Percentiles rank a stretch among this genome's conserved stretches.
These are phyloP conservation scores for Penicillium pancosmium DNA, from an alignment of 495 filamentous ascomycete genomes.

Conservation along the genomic window DNA sequence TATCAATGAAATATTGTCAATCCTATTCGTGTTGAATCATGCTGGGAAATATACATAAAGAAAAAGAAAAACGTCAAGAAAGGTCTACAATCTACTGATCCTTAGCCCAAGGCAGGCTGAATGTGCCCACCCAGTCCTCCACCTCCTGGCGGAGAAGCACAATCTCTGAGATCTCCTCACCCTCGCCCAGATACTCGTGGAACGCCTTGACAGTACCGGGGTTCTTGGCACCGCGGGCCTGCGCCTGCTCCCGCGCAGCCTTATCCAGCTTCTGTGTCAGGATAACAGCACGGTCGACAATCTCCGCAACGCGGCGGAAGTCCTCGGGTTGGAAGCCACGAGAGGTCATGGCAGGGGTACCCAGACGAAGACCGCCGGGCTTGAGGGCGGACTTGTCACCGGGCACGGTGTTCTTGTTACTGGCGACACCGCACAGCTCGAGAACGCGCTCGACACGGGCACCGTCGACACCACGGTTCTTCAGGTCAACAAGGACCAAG, in stretches of 20 bases:
- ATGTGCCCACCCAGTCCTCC: constrained; percentile 93
- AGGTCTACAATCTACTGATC: constrained; percentile 36
- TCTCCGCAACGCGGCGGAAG: constrained; percentile 86
- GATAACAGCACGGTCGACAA: constrained; percentile 87
- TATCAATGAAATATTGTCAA: background rate
- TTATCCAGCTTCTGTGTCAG: constrained; percentile 86
- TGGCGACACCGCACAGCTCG: constrained; percentile 91
- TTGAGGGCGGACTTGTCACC: constrained; percentile 92
- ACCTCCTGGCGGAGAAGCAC: constrained; percentile 86
- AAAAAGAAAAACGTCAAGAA: constrained; percentile 11
- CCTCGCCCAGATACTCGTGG: constrained; percentile 77
- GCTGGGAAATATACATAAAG: constrained; percentile 30
- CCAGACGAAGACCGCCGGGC: constrained; percentile 88
- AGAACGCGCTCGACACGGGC: constrained; percentile 92
- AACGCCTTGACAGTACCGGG: constrained; percentile 81
- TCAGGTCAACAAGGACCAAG: constrained; percentile 91
- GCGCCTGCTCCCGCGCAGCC: constrained; percentile 72
- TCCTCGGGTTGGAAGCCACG: constrained; percentile 85
- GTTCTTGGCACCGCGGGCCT: constrained; percentile 76
- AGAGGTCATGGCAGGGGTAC: constrained; percentile 97
- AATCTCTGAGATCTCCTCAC: constrained; percentile 83
- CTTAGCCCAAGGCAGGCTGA: constrained; percentile 80
- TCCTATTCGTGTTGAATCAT: constrained; percentile 30
- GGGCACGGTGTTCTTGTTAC: constrained; percentile 98
- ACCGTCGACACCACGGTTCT: constrained; percentile 86